Base-by-base conservation (phyloP, 805 yeast genomes). In the Cyberlindnera galapagoensis region DNA sequence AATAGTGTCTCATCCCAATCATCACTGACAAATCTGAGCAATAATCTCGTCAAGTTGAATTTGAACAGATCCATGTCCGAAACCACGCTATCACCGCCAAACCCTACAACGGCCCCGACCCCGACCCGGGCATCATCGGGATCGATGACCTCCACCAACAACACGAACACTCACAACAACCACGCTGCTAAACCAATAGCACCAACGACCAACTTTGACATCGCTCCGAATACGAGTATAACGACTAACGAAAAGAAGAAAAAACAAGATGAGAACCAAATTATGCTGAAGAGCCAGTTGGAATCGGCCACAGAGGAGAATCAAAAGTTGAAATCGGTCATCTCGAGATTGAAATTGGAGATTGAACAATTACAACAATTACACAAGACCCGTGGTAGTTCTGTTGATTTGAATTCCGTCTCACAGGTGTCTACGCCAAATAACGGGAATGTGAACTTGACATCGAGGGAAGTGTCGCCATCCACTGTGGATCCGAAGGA, bases 221-320 rank as follows among this genome's bases (percentile, higher is more conserved):
- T 30, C 13, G 19, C 29, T 13, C 23, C 27, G 9, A 40, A 29
- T 16, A 30, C 29, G 21, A 33, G 28, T 18, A 33, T 32, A 11
- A 28, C 12, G n/a, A 40, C 44, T 23, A 51, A n/a, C n/a, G n/a
- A n/a, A n/a, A n/a, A n/a, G n/a, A n/a, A n/a, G n/a, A n/a, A n/a
- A n/a, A n/a, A 61, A 8, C 52, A 57, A 9, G 19, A 27, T 13
- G 26, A 31, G 7, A 38, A 34, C 8, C 38, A n/a, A n/a, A n/a
- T n/a, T n/a, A n/a, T n/a, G n/a, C n/a, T 65, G 30, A 57, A 59
- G 27, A 12, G 21, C 1, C 69, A 66, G 42, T 39, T 66, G n/a
- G 65, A 62, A 31, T 52, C 50, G 26, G 68, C 66, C 6, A 55
- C 65, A 3, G 58, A 60, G 33, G 71, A 66, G 45, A 66, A 66